Evolutionary conservation across 2,329 filamentous ascomycete genomes (phyloP), one percentile per base, ranked within the genome.

Genomic region (Calcarisporium arbuscula): DNA sequence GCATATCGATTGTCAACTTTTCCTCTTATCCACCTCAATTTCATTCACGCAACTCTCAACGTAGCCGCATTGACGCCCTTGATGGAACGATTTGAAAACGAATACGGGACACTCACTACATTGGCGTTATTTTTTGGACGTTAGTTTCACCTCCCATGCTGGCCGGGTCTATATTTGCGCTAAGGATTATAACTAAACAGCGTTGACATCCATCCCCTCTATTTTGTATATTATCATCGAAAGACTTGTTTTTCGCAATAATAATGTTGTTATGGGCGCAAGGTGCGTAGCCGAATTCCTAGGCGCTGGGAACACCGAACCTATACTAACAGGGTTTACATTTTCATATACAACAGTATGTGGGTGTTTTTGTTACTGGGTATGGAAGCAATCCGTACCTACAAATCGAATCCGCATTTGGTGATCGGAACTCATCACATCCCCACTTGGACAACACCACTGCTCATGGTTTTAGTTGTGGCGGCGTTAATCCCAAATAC

Each of bases 1-100:
- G 89, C 94, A 66, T 90, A 95, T 61, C 81, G 92, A 41, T 72
- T 94, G 22, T 95, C 95, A 56, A 94, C 90, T 1, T 98, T 87
- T 54, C 87, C 89, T 1, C 68, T 98, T 37, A 79, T 95, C 40
- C 92, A 98, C 56, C 60, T 78, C 28, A 83, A 82, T 49, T 72
- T 94, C 56, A 67, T 95, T 48, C 92, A 96, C 60, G 72, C 82
- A 41, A 52, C 89, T 34, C 65, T 94, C 53, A 95, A 96, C 60
- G 58, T 87, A 17, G 34, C 94, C 43, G 85, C 87, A 16, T 59
- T 96, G 43, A 80, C 82, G 25, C 92, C 92, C n/a, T 68, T 98
- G 33, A 65, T 98, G 57, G 90, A 95, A 61, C 77, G 89, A 41
- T 98, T 96, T 60, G 92, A 98, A 65, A 75, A 77, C 42, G 90